phyloP scores from a whole-genome alignment of 1,284 basidiomycete species.

The Farysia itapuensis region DNA sequence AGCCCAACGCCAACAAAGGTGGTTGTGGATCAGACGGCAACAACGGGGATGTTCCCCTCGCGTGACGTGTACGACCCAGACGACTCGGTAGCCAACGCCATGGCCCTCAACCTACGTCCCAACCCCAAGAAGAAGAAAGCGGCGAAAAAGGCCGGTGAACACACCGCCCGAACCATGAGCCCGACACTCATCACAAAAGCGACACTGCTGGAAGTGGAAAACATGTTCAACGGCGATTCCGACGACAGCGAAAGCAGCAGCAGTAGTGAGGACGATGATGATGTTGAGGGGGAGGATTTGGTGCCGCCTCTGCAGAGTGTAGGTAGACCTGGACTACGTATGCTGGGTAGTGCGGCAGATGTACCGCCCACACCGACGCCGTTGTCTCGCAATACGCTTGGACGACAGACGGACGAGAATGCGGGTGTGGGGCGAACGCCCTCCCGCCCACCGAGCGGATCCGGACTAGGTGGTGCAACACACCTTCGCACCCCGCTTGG shows the following conservation, averaged over 20 bases:
- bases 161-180: slow-evolving; percentile 28
- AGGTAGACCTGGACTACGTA: slow-evolving; percentile 1
- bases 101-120: slow-evolving; percentile 37
- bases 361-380: slow-evolving; percentile 43
- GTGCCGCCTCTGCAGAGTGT: slow-evolving; percentile 19
- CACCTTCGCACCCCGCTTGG: slow-evolving; percentile 35
- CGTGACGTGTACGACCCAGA: slow-evolving; percentile 34
- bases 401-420: slow-evolving; percentile 38
- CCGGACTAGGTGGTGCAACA: slow-evolving; percentile 19
- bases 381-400: slow-evolving; percentile 8
- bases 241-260: slow-evolving; percentile 33
- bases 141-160: background rate
- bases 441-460: slow-evolving; percentile 11
- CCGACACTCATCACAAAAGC: slow-evolving; percentile 53
- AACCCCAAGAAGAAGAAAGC: slow-evolving; percentile 33
- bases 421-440: slow-evolving; percentile 30
- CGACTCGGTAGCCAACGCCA: slow-evolving; percentile 34
- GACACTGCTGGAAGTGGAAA: slow-evolving; percentile 48
- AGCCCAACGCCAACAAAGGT: background rate
- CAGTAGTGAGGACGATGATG: slow-evolving; percentile 30
- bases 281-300: slow-evolving; percentile 28
- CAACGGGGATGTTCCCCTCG: slow-evolving; percentile 26
- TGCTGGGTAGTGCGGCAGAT: slow-evolving; percentile 21
- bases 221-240: slow-evolving; percentile 55
- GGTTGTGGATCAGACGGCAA: slow-evolving; percentile 1